A percentile compares a stretch with the other conserved stretches of the same genome.
These are phyloP conservation scores for Pedinophyceae sp. DNA, from an alignment of 139 green algal species.

Conservation along the genomic window DNA sequence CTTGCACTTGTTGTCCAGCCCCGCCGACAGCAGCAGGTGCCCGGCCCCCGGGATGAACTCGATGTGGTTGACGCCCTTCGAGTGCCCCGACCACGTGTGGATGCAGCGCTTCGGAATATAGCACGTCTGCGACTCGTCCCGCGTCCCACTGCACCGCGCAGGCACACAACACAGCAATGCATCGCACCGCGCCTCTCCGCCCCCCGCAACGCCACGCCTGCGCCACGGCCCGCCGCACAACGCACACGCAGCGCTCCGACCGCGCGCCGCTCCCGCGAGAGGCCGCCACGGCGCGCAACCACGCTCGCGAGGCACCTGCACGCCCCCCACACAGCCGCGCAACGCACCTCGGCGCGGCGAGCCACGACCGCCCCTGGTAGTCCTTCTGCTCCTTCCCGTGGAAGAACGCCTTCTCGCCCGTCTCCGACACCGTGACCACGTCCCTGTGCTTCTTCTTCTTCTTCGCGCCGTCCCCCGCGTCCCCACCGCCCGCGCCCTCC, in stretches of 20 bases:
- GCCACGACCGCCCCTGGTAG: conserved; percentile 56
- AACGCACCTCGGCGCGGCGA: conserved; percentile 16
- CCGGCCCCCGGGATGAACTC: conserved; percentile 80
- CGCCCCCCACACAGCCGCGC: conserved; percentile 1
- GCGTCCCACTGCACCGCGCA: conserved; percentile 1
- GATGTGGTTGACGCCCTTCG: conserved; percentile 79
- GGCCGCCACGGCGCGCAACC: conserved; percentile 6
- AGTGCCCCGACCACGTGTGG: conserved; percentile 85
- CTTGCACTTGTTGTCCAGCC: conserved; percentile 88
- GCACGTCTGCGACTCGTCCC: conserved; percentile 39
- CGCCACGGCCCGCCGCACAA: neutral
- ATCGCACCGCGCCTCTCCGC: neutral
- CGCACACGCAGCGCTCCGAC: conserved; percentile 10
- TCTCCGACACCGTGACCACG: neutral
- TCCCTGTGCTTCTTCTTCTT: neutral
- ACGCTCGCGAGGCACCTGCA: too few species aligned
- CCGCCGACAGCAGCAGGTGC: conserved; percentile 85
- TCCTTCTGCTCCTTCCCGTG: conserved; percentile 60
- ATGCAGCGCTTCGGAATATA: conserved; percentile 86
- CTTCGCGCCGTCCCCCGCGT: neutral
- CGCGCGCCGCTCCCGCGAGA: conserved; percentile 50
- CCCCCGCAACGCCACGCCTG: neutral
- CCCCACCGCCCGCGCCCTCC: conserved; percentile 6
- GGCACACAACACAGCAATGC: neutral
- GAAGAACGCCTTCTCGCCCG: conserved; percentile 45